phyloP scores from a whole-genome alignment of 352 stramenopile genomes.

The Pythium utonaiense region DNA sequence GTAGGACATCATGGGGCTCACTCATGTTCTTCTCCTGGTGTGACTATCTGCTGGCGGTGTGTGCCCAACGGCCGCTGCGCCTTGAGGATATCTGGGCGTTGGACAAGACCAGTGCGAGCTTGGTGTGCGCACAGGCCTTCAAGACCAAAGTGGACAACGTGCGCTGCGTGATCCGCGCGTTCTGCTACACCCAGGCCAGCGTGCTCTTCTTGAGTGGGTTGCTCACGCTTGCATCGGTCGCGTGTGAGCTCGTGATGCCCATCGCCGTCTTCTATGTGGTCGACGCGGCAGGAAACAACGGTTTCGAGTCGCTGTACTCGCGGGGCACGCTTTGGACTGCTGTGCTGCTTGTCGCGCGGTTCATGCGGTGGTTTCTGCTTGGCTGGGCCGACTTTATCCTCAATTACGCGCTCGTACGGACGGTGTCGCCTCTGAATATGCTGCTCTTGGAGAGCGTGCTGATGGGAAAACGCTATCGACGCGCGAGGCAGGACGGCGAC shows the following conservation, averaged over 20 bases:
- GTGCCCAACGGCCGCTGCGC: conserved; percentile 23
- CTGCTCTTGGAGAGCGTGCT: conserved; percentile 33
- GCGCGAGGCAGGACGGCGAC: not conserved
- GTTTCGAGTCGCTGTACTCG: conserved; percentile 24
- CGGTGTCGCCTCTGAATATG: conserved; percentile 23
- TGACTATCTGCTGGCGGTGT: conserved; percentile 24
- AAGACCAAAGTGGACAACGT: conserved; percentile 28
- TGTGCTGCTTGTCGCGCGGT: conserved; percentile 27
- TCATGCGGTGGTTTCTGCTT: conserved; percentile 31
- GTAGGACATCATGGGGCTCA: conserved; percentile 25
- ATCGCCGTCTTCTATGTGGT: conserved; percentile 46
- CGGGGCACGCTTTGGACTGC: conserved; percentile 30
- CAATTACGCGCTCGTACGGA: conserved; percentile 25
- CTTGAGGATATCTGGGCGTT: conserved; percentile 50
- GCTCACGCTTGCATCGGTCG: conserved; percentile 35
- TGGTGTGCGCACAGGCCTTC: conserved; percentile 26
- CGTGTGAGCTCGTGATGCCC: conserved; percentile 35
- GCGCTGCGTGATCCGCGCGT: conserved; percentile 31
- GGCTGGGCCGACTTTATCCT: conserved; percentile 31
- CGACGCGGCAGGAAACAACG: conserved; percentile 21
- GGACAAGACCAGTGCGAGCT: conserved; percentile 33
- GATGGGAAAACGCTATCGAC: conserved; percentile 4
- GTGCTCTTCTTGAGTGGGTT: conserved; percentile 33
- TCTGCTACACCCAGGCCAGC: conserved; percentile 29
- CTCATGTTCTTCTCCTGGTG: conserved; percentile 34